A percentile compares a stretch with the other conserved stretches of the same genome.
These are phyloP conservation scores for Suillus spraguei DNA, from an alignment of 768 basidiomycete species.

Conservation along the genomic window DNA sequence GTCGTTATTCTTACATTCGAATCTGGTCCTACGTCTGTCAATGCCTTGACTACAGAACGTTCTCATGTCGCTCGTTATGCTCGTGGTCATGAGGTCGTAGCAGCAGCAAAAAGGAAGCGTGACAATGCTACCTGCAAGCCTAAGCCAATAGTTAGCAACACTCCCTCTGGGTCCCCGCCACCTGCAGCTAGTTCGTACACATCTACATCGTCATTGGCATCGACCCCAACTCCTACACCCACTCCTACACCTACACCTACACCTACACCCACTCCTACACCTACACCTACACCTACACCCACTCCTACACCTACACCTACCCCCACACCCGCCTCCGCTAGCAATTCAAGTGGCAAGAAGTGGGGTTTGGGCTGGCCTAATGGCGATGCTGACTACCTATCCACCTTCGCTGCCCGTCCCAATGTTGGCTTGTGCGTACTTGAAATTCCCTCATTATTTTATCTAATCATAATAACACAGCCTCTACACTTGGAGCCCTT, in stretches of 20 bases:
- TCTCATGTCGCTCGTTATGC: constrained; percentile 47
- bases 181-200: too few relatives aligned
- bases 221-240: too few relatives aligned
- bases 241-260: too few relatives aligned
- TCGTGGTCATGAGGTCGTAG: constrained; percentile 40
- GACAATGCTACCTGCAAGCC: constrained; percentile 60
- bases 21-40: constrained; percentile 46
- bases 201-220: too few relatives aligned
- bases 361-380: constrained; percentile 72
- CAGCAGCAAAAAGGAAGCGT: constrained; percentile 52
- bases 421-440: constrained; percentile 45
- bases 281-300: constrained; percentile 23
- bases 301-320: constrained; percentile 11
- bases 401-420: constrained; percentile 47
- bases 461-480: constrained; percentile 22
- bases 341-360: constrained; percentile 40
- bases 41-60: constrained; percentile 51
- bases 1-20: constrained; percentile 59
- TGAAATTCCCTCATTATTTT: not conserved
- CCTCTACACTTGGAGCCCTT: constrained; percentile 71
- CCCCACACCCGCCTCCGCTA: constrained; percentile 16
- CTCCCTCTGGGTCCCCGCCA: too few relatives aligned
- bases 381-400: constrained; percentile 49
- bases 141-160: constrained; percentile 37
- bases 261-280: too few relatives aligned